Evolutionary conservation across 1,139 yeast genomes (phyloP), one percentile per base, ranked within the genome.

Genomic region (Scheffersomyces illinoinensis): DNA sequence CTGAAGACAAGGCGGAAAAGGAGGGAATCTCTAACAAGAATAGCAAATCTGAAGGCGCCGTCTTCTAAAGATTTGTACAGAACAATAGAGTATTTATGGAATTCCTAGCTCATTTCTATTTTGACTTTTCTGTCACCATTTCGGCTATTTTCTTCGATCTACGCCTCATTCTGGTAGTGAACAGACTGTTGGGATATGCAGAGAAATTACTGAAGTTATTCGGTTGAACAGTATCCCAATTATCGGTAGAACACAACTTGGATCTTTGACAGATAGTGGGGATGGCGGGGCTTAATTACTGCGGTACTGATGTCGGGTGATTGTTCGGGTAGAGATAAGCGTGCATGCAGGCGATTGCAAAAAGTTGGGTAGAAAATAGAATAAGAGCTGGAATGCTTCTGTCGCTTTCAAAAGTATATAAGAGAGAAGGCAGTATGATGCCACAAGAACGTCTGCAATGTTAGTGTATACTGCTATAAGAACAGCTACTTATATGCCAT

Each of bases 201-300:
- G 43, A 33, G 43, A 33, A 33, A 33, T 10, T 24, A 2, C 7
- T 10, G 7, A 5, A 10, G 43, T 33, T 33, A 10, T 10, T 33
- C 43, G 7, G 7, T 12, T 4, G 14, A 33, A 12, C 43, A 33
- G 10, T 3, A 33, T 33, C 43, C 43, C 51, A 48, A 48, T 48
- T 48, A 48, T 48, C 51, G 51, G 51, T 48, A 48, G 51, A 48
- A 48, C 51, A 20, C 26, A 1, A 19, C 51, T 20, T 20, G 51
- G 21, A 19, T 47, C 18, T 21, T 21, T 48, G 51, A 48, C 58
- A 17, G 66, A 53, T 4, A 60, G 33, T 43, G 49, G 46, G 33
- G 48, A 48, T 23, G 48, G 58, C 52, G 48, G 56, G 51, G 23
- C n/a, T n/a, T 47, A 24, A 24, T 6, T 24, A 4, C 6, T 24